phyloP scores from a whole-genome alignment of 2,329 filamentous ascomycete species.

The Leptosphaerulina australis region DNA sequence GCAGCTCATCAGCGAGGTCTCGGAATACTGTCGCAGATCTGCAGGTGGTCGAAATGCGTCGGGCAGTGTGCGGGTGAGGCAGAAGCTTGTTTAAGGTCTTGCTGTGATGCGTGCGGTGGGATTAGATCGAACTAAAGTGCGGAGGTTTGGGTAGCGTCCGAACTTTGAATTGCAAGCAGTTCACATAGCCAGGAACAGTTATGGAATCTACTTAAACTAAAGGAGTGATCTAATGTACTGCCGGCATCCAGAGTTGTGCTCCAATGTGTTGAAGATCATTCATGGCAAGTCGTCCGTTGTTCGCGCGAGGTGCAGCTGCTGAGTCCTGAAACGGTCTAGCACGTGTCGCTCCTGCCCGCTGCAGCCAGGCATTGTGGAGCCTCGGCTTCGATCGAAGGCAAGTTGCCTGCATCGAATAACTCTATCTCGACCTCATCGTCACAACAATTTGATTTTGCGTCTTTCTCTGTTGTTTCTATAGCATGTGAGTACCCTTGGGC shows the following conservation, averaged over 20 bases:
- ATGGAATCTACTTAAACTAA: background rate
- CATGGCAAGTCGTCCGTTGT: slow-evolving; percentile 8
- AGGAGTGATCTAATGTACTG: background rate
- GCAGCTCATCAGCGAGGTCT: slow-evolving; percentile 26
- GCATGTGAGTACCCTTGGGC: background rate
- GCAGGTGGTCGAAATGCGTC: slow-evolving; percentile 29
- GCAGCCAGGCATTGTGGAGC: slow-evolving; percentile 12
- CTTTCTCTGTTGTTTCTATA: background rate
- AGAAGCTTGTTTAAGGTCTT: slow-evolving; percentile 31
- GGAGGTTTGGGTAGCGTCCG: slow-evolving; percentile 1
- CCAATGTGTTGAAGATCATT: background rate
- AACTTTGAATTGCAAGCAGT: background rate
- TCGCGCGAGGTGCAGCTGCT: slow-evolving; percentile 7
- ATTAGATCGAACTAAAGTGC: slow-evolving; percentile 12
- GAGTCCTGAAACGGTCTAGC: background rate
- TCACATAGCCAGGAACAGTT: background rate
- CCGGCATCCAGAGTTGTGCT: background rate
- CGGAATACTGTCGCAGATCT: slow-evolving; percentile 38
- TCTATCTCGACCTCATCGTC: slow-evolving; percentile 14
- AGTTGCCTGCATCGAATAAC: slow-evolving; percentile 8
- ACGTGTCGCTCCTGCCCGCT: background rate
- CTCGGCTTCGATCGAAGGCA: slow-evolving; percentile 11
- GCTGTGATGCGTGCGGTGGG: slow-evolving; percentile 16
- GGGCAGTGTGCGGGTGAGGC: slow-evolving; percentile 22
- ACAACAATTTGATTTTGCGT: background rate